Base-by-base conservation (phyloP, 2,329 filamentous ascomycete genomes). In the Myriosclerotinia scirpicola region DNA sequence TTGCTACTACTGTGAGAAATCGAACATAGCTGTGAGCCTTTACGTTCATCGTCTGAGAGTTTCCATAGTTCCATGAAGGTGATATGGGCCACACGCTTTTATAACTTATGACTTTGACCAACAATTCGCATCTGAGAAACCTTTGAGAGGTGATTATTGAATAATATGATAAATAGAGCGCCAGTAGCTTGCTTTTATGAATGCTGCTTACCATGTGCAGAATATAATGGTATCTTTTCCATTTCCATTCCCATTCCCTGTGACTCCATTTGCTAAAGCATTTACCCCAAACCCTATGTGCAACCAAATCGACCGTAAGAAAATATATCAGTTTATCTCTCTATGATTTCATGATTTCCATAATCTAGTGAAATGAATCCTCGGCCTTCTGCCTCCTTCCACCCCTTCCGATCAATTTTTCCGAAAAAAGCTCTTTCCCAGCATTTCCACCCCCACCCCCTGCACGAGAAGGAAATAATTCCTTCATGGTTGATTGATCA, bases 371-470 rank as follows among this genome's bases (percentile, higher is more conserved):
- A 75, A 92, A 93, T 70, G 90, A 80, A 78, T 93, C 90, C 72
- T 91, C 88, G 0, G 90, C 90, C 74, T 82, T 87, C 72, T 89
- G 85, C 70, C 90, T 84, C 69, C 81, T 82, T 67, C 82, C 81
- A 17, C 84, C 82, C 69, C 87, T 81, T 2, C 84, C 85, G 64
- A 86, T 83, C 36, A 87, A 74, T 69, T 80, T 86, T 67, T 87
- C 84, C 1, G 83, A 82, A 73, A 92, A 90, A 20, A 92, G 77
- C 75, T 93, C 90, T 77, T 90, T 92, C 60, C 85, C 86, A 2
- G 83, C 78, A 74, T 91, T 91, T 26, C 76, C 77, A 36, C 80
- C 81, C 54, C 76, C 77, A 36, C 80, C 81, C 54, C 36, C 54
- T 17, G 87, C 84, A 70, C 86, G 89, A 20, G 82, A 82, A 0